Conservation (phyloP, 1,284 basidiomycete species). For the Cutaneotrichosporon cutaneum region DNA sequence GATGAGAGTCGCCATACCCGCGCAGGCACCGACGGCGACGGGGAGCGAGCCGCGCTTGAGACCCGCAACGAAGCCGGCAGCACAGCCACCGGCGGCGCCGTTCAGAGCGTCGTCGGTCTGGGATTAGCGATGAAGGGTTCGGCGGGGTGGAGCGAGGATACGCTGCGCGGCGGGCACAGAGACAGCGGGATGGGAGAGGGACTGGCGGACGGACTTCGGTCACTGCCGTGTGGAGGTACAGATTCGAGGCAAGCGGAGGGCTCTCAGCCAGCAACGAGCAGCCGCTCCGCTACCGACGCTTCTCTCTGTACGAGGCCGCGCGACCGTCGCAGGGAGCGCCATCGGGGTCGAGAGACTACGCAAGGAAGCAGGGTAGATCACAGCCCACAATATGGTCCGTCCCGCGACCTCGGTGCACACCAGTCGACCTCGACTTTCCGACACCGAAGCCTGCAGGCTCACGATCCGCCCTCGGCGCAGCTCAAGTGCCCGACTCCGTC, state of each 20-base stretch:
- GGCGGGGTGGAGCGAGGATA: not conserved
- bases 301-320: not conserved
- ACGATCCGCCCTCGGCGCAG: not conserved
- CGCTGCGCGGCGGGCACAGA: too few species aligned
- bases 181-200: not conserved
- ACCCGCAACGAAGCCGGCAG: conserved; percentile 87
- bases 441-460: not conserved
- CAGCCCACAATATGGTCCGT: not conserved
- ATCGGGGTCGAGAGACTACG: not conserved
- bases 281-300: not conserved
- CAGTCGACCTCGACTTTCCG: not conserved
- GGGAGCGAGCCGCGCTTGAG: conserved; percentile 80
- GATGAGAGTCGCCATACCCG: conserved; percentile 72
- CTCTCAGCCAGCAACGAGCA: not conserved
- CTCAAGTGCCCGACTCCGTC: too few species aligned
- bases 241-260: not conserved
- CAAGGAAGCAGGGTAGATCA: not conserved
- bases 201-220: not conserved
- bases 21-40: conserved; percentile 76
- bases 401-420: not conserved
- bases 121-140: not conserved
- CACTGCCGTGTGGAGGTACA: not conserved
- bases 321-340: not conserved
- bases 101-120: conserved; percentile 76
- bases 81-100: conserved; percentile 83